A percentile compares a stretch with the other conserved stretches of the same genome.
These are phyloP conservation scores for Globisporangium uncinulatum DNA, from an alignment of 352 stramenopile genomes.

Conservation along the genomic window DNA sequence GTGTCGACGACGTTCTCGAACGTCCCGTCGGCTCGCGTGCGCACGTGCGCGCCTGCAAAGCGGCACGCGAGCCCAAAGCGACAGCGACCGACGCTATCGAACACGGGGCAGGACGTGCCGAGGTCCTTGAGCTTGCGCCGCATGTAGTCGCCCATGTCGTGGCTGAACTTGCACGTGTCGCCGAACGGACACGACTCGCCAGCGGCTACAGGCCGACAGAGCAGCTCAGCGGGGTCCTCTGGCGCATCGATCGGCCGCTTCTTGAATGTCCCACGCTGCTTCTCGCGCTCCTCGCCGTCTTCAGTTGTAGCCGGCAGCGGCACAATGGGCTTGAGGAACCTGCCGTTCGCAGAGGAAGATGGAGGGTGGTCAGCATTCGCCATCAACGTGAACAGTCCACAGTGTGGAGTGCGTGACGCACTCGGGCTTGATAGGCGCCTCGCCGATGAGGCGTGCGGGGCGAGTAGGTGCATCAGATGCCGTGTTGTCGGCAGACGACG, in stretches of 20 bases:
- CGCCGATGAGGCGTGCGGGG: not conserved
- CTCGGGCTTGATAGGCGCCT: slow-evolving; percentile 6
- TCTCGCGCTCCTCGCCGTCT: slow-evolving; percentile 24
- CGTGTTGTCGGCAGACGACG: too few relatives aligned
- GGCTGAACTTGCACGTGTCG: slow-evolving; percentile 83
- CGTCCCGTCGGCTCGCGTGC: slow-evolving; percentile 33
- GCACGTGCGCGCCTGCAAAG: slow-evolving; percentile 85
- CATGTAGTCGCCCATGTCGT: slow-evolving; percentile 82
- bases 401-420: not conserved
- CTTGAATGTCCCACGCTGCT: slow-evolving; percentile 68
- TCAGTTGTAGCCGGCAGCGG: slow-evolving; percentile 13
- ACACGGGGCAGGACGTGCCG: slow-evolving; percentile 71
- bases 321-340: slow-evolving; percentile 57
- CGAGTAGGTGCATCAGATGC: not conserved
- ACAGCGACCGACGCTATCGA: slow-evolving; percentile 83
- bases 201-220: slow-evolving; percentile 64
- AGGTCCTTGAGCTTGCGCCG: slow-evolving; percentile 83
- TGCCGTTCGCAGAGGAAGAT: slow-evolving; percentile 13
- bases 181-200: slow-evolving; percentile 62
- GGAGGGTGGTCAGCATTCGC: not conserved
- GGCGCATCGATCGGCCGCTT: slow-evolving; percentile 70
- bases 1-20: slow-evolving; percentile 53
- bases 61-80: slow-evolving; percentile 90
- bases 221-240: slow-evolving; percentile 50
- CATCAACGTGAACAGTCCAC: not conserved